Percentiles rank a stretch among this genome's conserved stretches.
These are phyloP conservation scores for Periconia digitata DNA, from an alignment of 2,329 filamentous ascomycete genomes.

Conservation along the genomic window DNA sequence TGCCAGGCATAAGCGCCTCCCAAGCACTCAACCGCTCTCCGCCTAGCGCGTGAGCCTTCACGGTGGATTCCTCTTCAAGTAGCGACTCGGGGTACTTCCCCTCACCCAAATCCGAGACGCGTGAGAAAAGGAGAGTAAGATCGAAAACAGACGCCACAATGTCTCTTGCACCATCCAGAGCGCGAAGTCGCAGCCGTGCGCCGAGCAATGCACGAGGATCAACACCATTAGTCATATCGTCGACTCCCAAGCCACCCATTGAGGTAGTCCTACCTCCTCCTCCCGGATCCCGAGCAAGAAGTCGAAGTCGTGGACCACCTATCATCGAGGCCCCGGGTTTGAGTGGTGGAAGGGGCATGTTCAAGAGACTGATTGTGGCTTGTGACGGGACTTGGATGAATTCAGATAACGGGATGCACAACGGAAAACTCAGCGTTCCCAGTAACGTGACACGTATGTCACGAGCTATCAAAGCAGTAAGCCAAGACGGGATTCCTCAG, in stretches of 20 bases:
- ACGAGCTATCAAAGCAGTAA: slow-evolving; percentile 52
- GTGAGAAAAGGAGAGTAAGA: slow-evolving; percentile 14
- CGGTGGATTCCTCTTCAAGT: slow-evolving; percentile 16
- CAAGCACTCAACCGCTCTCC: neutral
- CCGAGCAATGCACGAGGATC: slow-evolving; percentile 26
- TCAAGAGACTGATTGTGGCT: slow-evolving; percentile 44
- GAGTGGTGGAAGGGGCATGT: slow-evolving; percentile 41
- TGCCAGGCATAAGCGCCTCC: neutral
- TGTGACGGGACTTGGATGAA: slow-evolving; percentile 54
- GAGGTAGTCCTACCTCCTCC: slow-evolving; percentile 27
- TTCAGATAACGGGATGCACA: slow-evolving; percentile 50
- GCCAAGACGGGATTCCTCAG: slow-evolving; percentile 52
- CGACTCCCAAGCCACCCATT: slow-evolving; percentile 29
- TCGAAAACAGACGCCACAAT: slow-evolving; percentile 8
- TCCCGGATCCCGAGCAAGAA: slow-evolving; percentile 7
- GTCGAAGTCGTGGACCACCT: slow-evolving; percentile 25
- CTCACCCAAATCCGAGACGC: slow-evolving; percentile 13
- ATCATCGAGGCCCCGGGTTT: slow-evolving; percentile 33
- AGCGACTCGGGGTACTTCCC: slow-evolving; percentile 22
- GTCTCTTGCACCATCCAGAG: slow-evolving; percentile 30
- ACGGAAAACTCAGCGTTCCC: slow-evolving; percentile 47
- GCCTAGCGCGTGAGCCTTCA: neutral
- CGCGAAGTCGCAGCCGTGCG: slow-evolving; percentile 32
- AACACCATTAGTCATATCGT: slow-evolving; percentile 25
- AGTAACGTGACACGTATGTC: slow-evolving; percentile 55